phyloP scores from a whole-genome alignment of 2,329 filamentous ascomycete genomes.

The Phyllosticta ampelicida region DNA sequence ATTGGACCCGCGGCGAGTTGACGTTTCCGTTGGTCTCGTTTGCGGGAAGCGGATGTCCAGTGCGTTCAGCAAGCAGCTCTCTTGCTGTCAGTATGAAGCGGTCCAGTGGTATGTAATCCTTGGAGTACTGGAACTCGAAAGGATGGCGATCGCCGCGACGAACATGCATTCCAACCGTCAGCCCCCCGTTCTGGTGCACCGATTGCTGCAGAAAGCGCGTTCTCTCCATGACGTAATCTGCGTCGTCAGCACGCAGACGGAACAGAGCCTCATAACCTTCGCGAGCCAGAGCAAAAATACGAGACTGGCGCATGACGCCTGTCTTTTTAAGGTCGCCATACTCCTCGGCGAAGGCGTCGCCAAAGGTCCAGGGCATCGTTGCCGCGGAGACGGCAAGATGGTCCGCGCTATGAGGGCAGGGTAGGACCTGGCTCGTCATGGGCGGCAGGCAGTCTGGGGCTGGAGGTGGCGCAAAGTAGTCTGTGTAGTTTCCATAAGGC shows the following conservation, averaged over 20 bases:
- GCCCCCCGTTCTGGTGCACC: slow-evolving; percentile 37
- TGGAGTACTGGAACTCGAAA: slow-evolving; percentile 62
- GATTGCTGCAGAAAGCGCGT: slow-evolving; percentile 44
- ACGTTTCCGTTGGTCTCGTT: slow-evolving; percentile 5
- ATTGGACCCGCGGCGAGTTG: not conserved
- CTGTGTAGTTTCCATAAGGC: slow-evolving; percentile 65
- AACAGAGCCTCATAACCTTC: slow-evolving; percentile 66
- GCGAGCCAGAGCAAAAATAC: slow-evolving; percentile 58
- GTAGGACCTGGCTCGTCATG: slow-evolving; percentile 63
- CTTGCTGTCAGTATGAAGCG: slow-evolving; percentile 53
- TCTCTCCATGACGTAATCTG: slow-evolving; percentile 51
- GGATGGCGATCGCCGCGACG: slow-evolving; percentile 72
- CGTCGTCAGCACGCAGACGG: slow-evolving; percentile 54
- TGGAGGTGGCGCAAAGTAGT: slow-evolving; percentile 61
- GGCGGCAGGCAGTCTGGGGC: slow-evolving; percentile 57
- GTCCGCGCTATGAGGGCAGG: slow-evolving; percentile 64
- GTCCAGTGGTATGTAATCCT: slow-evolving; percentile 66
- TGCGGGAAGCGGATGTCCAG: slow-evolving; percentile 12
- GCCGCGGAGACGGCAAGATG: slow-evolving; percentile 65
- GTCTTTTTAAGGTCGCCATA: slow-evolving; percentile 39
- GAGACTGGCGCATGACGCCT: slow-evolving; percentile 43
- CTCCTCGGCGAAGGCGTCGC: slow-evolving; percentile 44
- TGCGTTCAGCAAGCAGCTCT: slow-evolving; percentile 41
- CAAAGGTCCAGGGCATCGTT: slow-evolving; percentile 55
- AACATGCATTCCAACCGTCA: slow-evolving; percentile 63